phyloP scores from a whole-genome alignment of 2,329 filamentous ascomycete genomes.

The Mycosphaerelloides madeirae region DNA sequence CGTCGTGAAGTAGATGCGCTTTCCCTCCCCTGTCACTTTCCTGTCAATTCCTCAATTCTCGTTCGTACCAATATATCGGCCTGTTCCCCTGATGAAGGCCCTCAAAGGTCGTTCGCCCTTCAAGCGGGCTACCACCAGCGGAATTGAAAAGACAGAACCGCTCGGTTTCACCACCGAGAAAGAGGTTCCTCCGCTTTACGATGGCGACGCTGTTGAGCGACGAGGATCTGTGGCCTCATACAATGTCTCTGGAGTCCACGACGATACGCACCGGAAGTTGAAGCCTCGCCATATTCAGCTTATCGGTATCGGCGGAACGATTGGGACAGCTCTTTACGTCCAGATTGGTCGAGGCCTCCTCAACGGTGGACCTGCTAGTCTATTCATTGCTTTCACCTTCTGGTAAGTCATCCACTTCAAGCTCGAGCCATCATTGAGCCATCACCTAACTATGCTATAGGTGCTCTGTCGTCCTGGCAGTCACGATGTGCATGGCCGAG shows the following conservation, averaged over 20 bases:
- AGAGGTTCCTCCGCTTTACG: conserved; percentile 11
- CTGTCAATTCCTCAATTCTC: neutral
- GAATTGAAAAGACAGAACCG: conserved; percentile 11
- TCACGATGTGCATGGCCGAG: conserved; percentile 54
- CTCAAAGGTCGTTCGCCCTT: conserved; percentile 17
- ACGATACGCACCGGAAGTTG: conserved; percentile 41
- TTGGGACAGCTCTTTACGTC: conserved; percentile 46
- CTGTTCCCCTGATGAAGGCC: conserved; percentile 9
- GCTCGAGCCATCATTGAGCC: neutral
- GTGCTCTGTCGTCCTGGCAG: conserved; percentile 21
- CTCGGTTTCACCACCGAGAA: conserved; percentile 7
- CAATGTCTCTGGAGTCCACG: conserved; percentile 21
- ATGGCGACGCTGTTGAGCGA: conserved; percentile 18
- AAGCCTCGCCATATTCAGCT: conserved; percentile 45
- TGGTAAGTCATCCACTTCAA: conserved; percentile 32
- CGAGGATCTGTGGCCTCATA: conserved; percentile 20
- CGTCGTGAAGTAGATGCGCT: neutral
- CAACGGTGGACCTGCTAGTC: conserved; percentile 44
- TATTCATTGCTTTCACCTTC: conserved; percentile 44
- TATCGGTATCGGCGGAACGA: conserved; percentile 41
- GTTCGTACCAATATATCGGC: neutral
- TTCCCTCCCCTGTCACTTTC: neutral
- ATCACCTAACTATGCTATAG: conserved; percentile 2
- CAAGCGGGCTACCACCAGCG: conserved; percentile 14
- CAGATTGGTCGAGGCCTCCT: conserved; percentile 44